These are phyloP conservation scores for Fistulifera solaris DNA, from an alignment of 108 stramenopile species.

Conservation along the genomic window DNA sequence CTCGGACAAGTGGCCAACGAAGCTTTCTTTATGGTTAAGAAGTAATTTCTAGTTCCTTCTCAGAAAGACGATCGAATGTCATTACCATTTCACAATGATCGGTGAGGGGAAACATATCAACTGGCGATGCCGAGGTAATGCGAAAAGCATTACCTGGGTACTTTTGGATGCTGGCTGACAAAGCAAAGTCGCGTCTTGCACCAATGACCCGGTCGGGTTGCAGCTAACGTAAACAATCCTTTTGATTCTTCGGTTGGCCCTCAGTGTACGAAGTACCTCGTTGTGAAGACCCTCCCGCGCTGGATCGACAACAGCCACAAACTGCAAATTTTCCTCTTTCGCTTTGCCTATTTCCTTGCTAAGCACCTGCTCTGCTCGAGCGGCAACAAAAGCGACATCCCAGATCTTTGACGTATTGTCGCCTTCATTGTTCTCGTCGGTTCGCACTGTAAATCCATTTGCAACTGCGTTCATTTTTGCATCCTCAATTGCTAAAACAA, in stretches of 20 bases:
- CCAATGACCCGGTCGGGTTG: slow-evolving; percentile 83
- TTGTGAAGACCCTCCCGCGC: slow-evolving; percentile 86
- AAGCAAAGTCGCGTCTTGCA: slow-evolving; percentile 60
- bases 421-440: neutral
- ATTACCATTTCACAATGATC: slow-evolving; percentile 89
- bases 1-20: too few relatives aligned
- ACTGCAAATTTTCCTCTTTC: slow-evolving; percentile 3
- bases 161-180: slow-evolving; percentile 74
- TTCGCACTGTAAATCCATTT: slow-evolving; percentile 30
- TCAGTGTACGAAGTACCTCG: slow-evolving; percentile 64
- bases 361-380: slow-evolving; percentile 64
- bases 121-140: slow-evolving; percentile 69
- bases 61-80: slow-evolving; percentile 80
- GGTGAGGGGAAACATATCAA: slow-evolving; percentile 95
- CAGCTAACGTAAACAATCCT: slow-evolving; percentile 91
- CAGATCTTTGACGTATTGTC: neutral
- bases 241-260: slow-evolving; percentile 50
- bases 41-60: slow-evolving; percentile 22
- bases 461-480: slow-evolving; percentile 66
- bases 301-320: slow-evolving; percentile 90
- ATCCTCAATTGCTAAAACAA: slow-evolving; percentile 63
- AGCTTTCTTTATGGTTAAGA: too few relatives aligned
- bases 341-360: slow-evolving; percentile 34
- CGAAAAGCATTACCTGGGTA: slow-evolving; percentile 70
- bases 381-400: slow-evolving; percentile 55